These are phyloP conservation scores for Paraconiothyrium brasiliense DNA, from an alignment of 2,329 filamentous ascomycete species.

Conservation along the genomic window DNA sequence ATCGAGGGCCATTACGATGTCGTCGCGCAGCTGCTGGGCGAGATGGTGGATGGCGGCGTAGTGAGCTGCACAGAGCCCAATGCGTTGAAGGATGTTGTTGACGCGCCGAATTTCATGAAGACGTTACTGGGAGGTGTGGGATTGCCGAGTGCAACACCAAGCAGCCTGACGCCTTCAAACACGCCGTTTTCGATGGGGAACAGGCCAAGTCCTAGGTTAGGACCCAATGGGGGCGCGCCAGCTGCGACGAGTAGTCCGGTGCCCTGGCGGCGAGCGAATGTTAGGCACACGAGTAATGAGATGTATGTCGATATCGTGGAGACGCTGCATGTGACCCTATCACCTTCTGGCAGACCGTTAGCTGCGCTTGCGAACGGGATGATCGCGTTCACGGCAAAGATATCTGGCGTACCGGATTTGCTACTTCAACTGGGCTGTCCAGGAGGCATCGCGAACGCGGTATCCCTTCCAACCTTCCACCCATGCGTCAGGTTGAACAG, in stretches of 20 bases:
- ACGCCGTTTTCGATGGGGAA: constrained; percentile 42
- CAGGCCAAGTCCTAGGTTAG: constrained; percentile 33
- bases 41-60: constrained; percentile 96
- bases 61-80: constrained; percentile 93
- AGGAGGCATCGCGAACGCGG: constrained; percentile 72
- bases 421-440: constrained; percentile 80
- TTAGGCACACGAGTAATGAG: constrained; percentile 95
- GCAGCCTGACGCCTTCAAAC: constrained; percentile 36
- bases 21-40: constrained; percentile 87
- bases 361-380: constrained; percentile 90
- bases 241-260: constrained; percentile 62
- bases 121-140: constrained; percentile 89
- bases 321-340: constrained; percentile 84
- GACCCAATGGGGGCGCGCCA: constrained; percentile 28
- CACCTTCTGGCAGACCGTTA: constrained; percentile 87
- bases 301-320: constrained; percentile 96
- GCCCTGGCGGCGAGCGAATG: constrained; percentile 90
- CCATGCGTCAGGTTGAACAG: constrained; percentile 90
- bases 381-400: constrained; percentile 93
- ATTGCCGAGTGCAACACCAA: constrained; percentile 66
- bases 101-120: constrained; percentile 89
- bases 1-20: constrained; percentile 93
- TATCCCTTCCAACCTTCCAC: constrained; percentile 93
- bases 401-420: constrained; percentile 94
- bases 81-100: constrained; percentile 87